Percentiles rank a stretch among this genome's conserved stretches.
Evolutionary conservation across 2,329 filamentous ascomycete species (phyloP).

Genomic region (Neospermospora avenae): DNA sequence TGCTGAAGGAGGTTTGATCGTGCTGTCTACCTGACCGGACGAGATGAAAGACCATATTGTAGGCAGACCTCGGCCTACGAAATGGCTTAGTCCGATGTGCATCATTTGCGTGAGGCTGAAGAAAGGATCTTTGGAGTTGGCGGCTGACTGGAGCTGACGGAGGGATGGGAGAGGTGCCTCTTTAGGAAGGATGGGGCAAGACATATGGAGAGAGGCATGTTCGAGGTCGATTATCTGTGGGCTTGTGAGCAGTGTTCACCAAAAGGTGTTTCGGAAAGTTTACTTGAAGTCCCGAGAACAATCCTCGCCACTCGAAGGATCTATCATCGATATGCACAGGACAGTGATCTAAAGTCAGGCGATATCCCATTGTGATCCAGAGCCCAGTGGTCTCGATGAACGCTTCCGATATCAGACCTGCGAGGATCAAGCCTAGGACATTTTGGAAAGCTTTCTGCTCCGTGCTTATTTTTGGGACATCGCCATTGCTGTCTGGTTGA

Average conservation of each 20-base stretch:
- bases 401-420: slow-evolving; percentile 41
- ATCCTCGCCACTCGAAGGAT: slow-evolving; percentile 40
- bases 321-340: slow-evolving; percentile 39
- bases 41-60: slow-evolving; percentile 44
- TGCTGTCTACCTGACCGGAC: slow-evolving; percentile 18
- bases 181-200: slow-evolving; percentile 41
- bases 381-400: slow-evolving; percentile 42
- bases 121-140: slow-evolving; percentile 39
- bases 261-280: not conserved
- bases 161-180: slow-evolving; percentile 36
- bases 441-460: slow-evolving; percentile 44
- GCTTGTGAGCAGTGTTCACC: slow-evolving; percentile 2
- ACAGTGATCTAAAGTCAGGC: slow-evolving; percentile 41
- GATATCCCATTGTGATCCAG: slow-evolving; percentile 44
- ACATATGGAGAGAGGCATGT: slow-evolving; percentile 42
- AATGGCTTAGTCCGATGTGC: slow-evolving; percentile 42
- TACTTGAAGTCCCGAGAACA: slow-evolving; percentile 38
- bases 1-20: slow-evolving; percentile 24
- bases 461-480: slow-evolving; percentile 15
- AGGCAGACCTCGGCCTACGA: slow-evolving; percentile 41
- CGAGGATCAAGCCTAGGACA: slow-evolving; percentile 41
- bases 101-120: slow-evolving; percentile 44
- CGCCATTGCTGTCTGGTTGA: slow-evolving; percentile 24
- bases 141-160: slow-evolving; percentile 37
- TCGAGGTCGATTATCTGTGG: slow-evolving; percentile 43